phyloP scores from a whole-genome alignment of 2,329 filamentous ascomycete genomes.

The Nemania diffusa region DNA sequence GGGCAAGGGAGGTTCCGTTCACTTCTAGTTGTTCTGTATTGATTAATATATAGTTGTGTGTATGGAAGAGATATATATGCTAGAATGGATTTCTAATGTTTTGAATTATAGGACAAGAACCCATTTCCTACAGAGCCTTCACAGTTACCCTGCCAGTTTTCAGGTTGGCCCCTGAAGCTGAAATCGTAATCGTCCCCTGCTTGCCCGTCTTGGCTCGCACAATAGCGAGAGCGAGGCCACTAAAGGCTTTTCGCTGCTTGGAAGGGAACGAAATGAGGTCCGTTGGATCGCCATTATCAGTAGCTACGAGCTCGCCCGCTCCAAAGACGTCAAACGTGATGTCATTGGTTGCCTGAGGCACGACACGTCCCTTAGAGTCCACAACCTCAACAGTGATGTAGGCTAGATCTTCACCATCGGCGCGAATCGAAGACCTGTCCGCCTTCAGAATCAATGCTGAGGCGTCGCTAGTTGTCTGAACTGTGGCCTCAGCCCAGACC shows the following conservation, averaged over 20 bases:
- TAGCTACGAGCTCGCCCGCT: conserved; percentile 58
- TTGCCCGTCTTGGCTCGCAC: conserved; percentile 47
- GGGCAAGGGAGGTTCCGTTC: too few species aligned
- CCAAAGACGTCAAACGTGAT: conserved; percentile 58
- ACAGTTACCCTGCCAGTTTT: conserved; percentile 22
- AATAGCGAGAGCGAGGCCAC: conserved; percentile 55
- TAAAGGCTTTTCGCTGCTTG: conserved; percentile 53
- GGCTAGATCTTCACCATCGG: conserved; percentile 57
- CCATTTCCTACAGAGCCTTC: not conserved
- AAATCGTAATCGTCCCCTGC: conserved; percentile 38
- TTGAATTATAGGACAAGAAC: too few species aligned
- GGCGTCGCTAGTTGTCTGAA: conserved; percentile 55
- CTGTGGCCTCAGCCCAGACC: conserved; percentile 57
- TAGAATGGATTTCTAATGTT: not conserved
- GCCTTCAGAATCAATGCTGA: conserved; percentile 52
- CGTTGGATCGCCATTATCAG: conserved; percentile 62
- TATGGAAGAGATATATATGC: too few species aligned
- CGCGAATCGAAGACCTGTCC: conserved; percentile 53
- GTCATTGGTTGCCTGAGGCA: conserved; percentile 55
- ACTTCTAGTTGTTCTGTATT: too few species aligned
- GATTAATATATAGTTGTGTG: too few species aligned
- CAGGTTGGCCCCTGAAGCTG: conserved; percentile 35
- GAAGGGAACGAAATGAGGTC: conserved; percentile 57
- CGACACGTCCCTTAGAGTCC: conserved; percentile 55
- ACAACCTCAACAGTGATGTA: conserved; percentile 59